Evolutionary conservation across 2,329 filamentous ascomycete species (phyloP).

Genomic region (Cercospora sp.): DNA sequence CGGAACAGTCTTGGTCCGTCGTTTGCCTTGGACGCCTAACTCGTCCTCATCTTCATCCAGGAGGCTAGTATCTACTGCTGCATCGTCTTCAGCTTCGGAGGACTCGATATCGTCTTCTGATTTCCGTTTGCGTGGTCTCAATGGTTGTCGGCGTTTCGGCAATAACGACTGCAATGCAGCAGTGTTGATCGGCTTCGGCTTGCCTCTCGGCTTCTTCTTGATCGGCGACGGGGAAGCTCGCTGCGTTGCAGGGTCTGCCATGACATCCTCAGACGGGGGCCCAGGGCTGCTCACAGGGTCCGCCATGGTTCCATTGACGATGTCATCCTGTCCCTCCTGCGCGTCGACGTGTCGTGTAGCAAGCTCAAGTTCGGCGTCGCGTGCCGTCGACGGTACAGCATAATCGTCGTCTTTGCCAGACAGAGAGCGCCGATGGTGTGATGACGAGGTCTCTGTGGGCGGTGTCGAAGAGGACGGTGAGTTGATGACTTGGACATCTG

Average conservation of each 20-base stretch:
- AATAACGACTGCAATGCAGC: constrained; percentile 48
- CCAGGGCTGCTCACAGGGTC: constrained; percentile 45
- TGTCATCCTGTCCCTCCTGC: constrained; percentile 31
- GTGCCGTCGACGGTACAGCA: constrained; percentile 25
- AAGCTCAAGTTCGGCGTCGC: constrained; percentile 21
- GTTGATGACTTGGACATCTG: constrained; percentile 36
- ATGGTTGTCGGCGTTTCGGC: constrained; percentile 42
- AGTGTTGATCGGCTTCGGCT: constrained; percentile 42
- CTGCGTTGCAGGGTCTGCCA: constrained; percentile 29
- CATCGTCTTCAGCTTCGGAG: constrained; percentile 38
- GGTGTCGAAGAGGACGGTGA: constrained; percentile 40
- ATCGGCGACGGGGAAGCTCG: constrained; percentile 26
- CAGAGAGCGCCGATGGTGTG: constrained; percentile 32
- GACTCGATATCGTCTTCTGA: constrained; percentile 45
- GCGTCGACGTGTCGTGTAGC: constrained; percentile 22
- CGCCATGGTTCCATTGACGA: constrained; percentile 46
- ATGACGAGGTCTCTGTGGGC: constrained; percentile 33
- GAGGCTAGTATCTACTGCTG: constrained; percentile 25
- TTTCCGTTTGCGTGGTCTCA: constrained; percentile 28
- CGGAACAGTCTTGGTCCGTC: constrained; percentile 26
- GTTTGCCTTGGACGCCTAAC: constrained; percentile 31
- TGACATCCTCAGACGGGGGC: not conserved
- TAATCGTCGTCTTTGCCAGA: constrained; percentile 23
- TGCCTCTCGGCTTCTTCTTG: constrained; percentile 31
- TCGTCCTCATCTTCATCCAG: constrained; percentile 47